Evolutionary conservation across 768 basidiomycete genomes (phyloP).

Genomic region (Calocybe gangraenosa): DNA sequence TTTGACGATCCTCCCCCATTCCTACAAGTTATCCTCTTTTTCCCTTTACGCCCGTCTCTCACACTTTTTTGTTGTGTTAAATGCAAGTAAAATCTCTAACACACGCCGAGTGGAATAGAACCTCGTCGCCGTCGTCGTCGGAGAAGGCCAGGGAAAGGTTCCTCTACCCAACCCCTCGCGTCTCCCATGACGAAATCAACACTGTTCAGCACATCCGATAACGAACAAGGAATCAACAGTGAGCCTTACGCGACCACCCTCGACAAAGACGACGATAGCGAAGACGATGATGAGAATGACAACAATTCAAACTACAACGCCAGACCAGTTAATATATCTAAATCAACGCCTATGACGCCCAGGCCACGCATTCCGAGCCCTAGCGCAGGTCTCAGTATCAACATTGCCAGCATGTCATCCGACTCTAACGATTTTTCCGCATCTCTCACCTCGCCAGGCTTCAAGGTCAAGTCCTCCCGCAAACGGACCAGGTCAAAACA

Average conservation of each 20-base stretch:
- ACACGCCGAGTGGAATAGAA: slow-evolving; percentile 23
- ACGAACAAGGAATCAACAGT: background rate
- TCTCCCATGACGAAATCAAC: background rate
- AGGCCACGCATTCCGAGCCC: background rate
- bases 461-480: slow-evolving; percentile 27
- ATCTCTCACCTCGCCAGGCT: background rate
- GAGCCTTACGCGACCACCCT: no score
- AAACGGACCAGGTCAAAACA: background rate
- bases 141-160: slow-evolving; percentile 15
- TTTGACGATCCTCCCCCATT: background rate
- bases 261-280: slow-evolving; percentile 2
- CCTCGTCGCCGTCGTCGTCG: slow-evolving; percentile 33
- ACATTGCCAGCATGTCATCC: background rate
- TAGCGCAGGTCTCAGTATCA: background rate
- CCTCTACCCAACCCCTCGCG: background rate
- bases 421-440: slow-evolving; percentile 1
- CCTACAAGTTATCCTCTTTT: no score
- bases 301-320: slow-evolving; percentile 1
- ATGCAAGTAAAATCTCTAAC: slow-evolving; percentile 1
- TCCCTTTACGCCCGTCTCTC: no score
- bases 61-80: no score
- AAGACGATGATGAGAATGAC: slow-evolving; percentile 6
- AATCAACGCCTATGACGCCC: slow-evolving; percentile 15
- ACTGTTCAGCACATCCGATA: background rate
- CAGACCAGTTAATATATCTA: slow-evolving; percentile 12